Evolutionary conservation across 2,329 filamentous ascomycete species (phyloP), one percentile per base, ranked within the genome.

Genomic region (Volutella citrinella): DNA sequence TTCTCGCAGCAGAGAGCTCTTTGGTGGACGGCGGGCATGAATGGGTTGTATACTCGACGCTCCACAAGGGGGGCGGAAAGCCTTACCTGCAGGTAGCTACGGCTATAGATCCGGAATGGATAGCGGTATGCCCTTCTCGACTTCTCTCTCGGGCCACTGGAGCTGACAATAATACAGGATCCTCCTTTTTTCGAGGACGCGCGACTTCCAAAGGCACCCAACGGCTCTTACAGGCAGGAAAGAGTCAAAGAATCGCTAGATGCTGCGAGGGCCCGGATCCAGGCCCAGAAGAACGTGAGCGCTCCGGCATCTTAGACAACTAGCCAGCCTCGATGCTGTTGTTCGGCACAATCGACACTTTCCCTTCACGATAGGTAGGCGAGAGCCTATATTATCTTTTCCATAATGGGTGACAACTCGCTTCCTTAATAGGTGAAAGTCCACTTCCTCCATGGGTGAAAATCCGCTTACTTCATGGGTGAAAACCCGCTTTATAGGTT

Each of bases 201-300:
- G 21, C n/a, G 24, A 30, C 14, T 37, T 3, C 30, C 30, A 33
- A 20, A 21, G 24, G 27, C 10, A 21, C 14, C 10, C 13, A 17
- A 31, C 16, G 33, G 24, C 3, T 24, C 7, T 10, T 29, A 20
- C 17, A 19, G 27, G 24, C 37, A 40, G 15, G 19, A 20, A n/a
- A 34, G 31, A n/a, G 27, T 34, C 21, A 30, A 39, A 21, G 12
- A n/a, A 10, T 34, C 31, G 15, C 31, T 39, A 26, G 31, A 26
- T 11, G n/a, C 17, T 25, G 36, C 31, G 13, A 39, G 20, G 22
- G 26, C 31, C 10, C 20, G 31, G 26, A 25, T 28, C 26, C 18
- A 33, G 19, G 12, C 35, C 7, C 15, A 10, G 10, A 29, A 28
- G 15, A 19, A 30, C 14, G 28, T 10, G 6, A 23, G 23, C 23